Base-by-base conservation (phyloP, 257 asterid genomes). In the Schizonepeta tenuifolia region DNA sequence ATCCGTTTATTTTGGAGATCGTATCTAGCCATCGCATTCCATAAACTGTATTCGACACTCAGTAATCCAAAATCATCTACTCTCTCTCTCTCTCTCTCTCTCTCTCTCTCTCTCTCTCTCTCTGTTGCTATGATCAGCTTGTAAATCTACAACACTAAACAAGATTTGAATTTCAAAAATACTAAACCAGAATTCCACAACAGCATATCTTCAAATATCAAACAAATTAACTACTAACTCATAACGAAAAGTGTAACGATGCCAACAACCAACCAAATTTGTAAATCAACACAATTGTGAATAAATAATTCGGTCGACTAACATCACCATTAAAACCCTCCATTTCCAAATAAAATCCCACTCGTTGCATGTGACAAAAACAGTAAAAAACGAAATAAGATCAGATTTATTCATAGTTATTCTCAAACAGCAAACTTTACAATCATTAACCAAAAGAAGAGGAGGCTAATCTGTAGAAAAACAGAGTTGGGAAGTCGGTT, bases 401-500 rank as follows among this genome's bases (percentile, higher is more conserved):
- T 58, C 7, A 57, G 18, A 0, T 14, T 31, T 36, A 9, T 35
- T 49, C 56, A 54, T 26, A 33, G 46, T 44, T 9, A 47, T 20
- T 55, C 26, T 59, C 62, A 40, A 47, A 56, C 22, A 22, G 36
- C 36, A 9, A 68, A 69, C 28, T 6, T 3, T 49, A 28, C 70
- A 59, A 41, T 33, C 14, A 17, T 54, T 44, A 59, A 36, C 64
- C 7, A 51, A 4, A 28, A 28, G n/a, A 24, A 31, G 9, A 11
- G 50, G 62, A 38, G 67, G 14, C 57, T 10, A 60, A 15, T 40
- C 67, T 70, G 24, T 21, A 35, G 40, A 47, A 13, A 53, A 69
- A 4, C 17, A 8, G 40, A 31, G 72, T 10, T 50, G 49, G 15
- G 43, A 2, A 18, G 12, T 14, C 4, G 33, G 6, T 43, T 55